These are phyloP conservation scores for Kalmusia sp. DNA, from an alignment of 2,329 filamentous ascomycete species.

Conservation along the genomic window DNA sequence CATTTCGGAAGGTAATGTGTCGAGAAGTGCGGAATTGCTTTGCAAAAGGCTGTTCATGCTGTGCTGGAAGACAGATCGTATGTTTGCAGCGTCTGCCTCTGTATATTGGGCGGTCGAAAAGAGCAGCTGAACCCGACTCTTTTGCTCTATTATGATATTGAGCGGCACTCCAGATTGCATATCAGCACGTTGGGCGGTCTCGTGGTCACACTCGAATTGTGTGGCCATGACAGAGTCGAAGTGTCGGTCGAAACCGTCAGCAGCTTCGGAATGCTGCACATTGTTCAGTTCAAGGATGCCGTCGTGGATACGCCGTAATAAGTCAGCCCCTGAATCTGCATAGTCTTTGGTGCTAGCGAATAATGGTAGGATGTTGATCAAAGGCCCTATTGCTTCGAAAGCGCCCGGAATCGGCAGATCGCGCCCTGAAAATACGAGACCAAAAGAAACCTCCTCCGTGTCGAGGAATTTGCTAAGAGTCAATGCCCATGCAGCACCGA, in stretches of 20 bases:
- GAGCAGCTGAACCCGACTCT: not conserved
- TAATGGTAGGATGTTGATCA: not conserved
- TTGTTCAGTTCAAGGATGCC: not conserved
- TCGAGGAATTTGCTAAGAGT: not conserved
- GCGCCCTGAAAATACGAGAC: not conserved
- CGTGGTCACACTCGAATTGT: not conserved
- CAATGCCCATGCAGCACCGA: slow-evolving; percentile 1
- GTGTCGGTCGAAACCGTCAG: not conserved
- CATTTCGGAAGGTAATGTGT: not conserved
- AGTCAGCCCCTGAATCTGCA: not conserved
- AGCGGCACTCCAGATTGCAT: not conserved
- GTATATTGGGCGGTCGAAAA: not conserved
- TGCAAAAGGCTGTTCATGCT: not conserved
- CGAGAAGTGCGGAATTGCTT: not conserved
- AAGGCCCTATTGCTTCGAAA: not conserved
- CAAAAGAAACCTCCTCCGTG: not conserved
- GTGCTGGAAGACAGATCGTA: not conserved
- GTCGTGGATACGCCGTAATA: not conserved
- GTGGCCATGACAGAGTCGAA: not conserved
- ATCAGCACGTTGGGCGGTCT: not conserved
- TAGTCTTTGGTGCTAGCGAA: not conserved
- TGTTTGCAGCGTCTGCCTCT: not conserved
- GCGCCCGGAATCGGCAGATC: not conserved
- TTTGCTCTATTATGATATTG: not conserved
- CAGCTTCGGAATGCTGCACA: not conserved